A percentile compares a stretch with the other conserved stretches of the same genome.
Evolutionary conservation across 805 yeast species (phyloP).

Genomic region (Brettanomyces sp.): DNA sequence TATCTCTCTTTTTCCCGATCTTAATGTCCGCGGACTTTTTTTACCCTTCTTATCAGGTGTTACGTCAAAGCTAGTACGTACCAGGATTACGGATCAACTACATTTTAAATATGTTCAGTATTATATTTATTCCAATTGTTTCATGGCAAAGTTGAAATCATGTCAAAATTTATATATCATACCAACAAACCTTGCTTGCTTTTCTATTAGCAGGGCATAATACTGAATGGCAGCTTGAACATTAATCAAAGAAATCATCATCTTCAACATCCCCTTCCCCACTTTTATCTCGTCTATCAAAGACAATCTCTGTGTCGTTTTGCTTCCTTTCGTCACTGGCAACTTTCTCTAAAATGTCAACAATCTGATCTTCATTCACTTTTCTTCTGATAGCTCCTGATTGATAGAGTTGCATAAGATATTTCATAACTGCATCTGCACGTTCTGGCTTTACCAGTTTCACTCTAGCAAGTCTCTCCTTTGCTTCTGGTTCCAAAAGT

Average conservation of each 20-base stretch:
- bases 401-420: constrained; percentile 60
- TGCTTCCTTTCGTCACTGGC: constrained; percentile 59
- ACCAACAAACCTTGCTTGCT: no score
- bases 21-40: no score
- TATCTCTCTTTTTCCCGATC: no score
- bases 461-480: constrained; percentile 81
- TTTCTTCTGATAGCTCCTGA: constrained; percentile 70
- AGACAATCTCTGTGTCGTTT: constrained; percentile 59
- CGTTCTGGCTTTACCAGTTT: constrained; percentile 86
- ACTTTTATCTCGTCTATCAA: constrained; percentile 29
- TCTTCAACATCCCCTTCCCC: constrained; percentile 18
- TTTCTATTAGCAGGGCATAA: no score
- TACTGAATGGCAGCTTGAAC: not conserved
- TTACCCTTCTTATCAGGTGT: no score
- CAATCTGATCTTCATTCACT: constrained; percentile 74
- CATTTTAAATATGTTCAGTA: no score
- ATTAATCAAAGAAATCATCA: constrained; percentile 28
- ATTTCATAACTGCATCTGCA: constrained; percentile 79
- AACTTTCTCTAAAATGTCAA: constrained; percentile 72
- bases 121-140: no score
- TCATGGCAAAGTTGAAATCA: no score
- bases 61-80: no score
- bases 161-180: no score
- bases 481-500: constrained; percentile 70
- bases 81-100: no score